phyloP scores from a whole-genome alignment of 2,329 filamentous ascomycete species.

The Domatiomyces globalis region DNA sequence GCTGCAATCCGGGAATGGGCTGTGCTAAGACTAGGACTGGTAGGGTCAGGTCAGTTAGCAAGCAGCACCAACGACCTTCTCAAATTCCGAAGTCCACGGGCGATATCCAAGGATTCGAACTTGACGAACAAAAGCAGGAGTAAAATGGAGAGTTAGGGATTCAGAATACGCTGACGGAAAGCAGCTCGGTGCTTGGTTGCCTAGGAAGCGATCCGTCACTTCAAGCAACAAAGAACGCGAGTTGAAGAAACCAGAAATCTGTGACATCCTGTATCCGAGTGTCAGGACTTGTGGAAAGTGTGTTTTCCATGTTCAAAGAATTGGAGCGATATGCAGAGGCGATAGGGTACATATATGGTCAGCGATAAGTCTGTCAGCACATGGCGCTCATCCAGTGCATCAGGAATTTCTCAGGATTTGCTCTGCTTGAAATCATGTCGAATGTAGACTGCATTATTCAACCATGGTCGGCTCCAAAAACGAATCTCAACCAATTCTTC shows the following conservation, averaged over 20 bases:
- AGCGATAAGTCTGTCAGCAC: not conserved
- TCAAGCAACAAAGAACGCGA: not conserved
- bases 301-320: not conserved
- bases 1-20: no score
- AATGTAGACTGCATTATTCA: not conserved
- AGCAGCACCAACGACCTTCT: no score
- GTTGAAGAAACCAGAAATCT: not conserved
- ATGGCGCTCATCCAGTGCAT: not conserved
- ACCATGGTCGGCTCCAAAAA: constrained; percentile 41
- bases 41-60: no score
- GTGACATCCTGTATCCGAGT: not conserved
- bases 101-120: not conserved
- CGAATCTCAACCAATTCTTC: constrained; percentile 64
- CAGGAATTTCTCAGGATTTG: not conserved
- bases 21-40: no score
- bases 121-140: no score
- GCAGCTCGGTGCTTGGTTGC: not conserved
- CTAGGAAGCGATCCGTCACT: not conserved
- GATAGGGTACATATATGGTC: not conserved
- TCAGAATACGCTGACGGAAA: not conserved
- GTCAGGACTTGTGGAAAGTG: no score
- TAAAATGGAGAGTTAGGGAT: not conserved
- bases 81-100: no score
- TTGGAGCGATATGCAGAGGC: not conserved
- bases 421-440: not conserved